These are phyloP conservation scores for Cubamyces lactineus DNA, from an alignment of 768 basidiomycete species.

Conservation along the genomic window DNA sequence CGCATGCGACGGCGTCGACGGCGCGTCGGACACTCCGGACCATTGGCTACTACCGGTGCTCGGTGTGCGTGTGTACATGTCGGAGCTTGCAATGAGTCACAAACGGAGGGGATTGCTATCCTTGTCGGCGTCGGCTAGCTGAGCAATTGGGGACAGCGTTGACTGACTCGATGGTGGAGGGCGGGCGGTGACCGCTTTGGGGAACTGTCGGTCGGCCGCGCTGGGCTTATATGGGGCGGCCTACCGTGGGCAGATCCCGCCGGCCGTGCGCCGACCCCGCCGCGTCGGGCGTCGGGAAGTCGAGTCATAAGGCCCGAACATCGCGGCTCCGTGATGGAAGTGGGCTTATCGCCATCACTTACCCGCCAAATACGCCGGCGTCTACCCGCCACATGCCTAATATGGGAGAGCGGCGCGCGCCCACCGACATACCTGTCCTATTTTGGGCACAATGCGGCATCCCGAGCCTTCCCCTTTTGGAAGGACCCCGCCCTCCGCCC, in stretches of 20 bases:
- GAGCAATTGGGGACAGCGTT: not conserved
- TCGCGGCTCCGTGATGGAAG: slow-evolving; percentile 23
- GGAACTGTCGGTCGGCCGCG: slow-evolving; percentile 16
- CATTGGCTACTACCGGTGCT: slow-evolving; percentile 9
- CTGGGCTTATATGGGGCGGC: slow-evolving; percentile 20
- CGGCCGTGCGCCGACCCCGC: slow-evolving; percentile 6
- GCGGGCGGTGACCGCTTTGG: slow-evolving; percentile 16
- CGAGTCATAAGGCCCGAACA: slow-evolving; percentile 19
- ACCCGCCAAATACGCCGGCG: slow-evolving; percentile 5
- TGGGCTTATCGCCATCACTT: not conserved
- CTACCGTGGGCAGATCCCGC: slow-evolving; percentile 7
- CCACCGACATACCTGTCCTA: slow-evolving; percentile 2
- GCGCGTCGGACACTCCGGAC: slow-evolving; percentile 11
- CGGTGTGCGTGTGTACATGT: slow-evolving; percentile 22
- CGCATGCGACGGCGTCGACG: slow-evolving; percentile 25
- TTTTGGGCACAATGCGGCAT: not conserved
- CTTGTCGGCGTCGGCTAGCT: slow-evolving; percentile 1
- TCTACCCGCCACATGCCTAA: slow-evolving; percentile 9
- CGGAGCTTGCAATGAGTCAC: not conserved
- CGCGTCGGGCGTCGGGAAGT: slow-evolving; percentile 20
- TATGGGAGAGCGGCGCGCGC: not conserved
- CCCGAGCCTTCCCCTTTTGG: slow-evolving; percentile 8
- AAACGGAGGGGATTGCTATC: not conserved
- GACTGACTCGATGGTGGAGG: slow-evolving; percentile 10
- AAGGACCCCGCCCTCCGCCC: slow-evolving; percentile 10